Evolutionary conservation across 176 grass and related monocot species (phyloP), one percentile per base, ranked within the genome.

Genomic region (Rhynchospora tenuis): DNA sequence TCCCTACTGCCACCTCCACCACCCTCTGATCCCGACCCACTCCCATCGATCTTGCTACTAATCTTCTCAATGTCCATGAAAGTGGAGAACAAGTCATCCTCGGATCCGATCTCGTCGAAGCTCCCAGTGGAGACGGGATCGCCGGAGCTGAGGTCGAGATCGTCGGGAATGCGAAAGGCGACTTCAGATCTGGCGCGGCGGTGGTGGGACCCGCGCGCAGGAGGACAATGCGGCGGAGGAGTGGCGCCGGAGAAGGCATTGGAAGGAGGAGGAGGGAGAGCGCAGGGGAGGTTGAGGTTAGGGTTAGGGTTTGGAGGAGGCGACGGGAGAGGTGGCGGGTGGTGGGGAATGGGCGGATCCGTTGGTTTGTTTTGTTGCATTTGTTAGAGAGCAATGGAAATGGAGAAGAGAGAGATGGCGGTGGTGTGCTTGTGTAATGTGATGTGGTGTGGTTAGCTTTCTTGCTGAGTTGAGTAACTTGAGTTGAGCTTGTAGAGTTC

Each of bases 11-110:
- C 55, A 45, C 23, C 55, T n/a, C 23, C 12, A 54, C 82, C 80
- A 2, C 64, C 81, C 59, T 81, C 84, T 7, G 89, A 77, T 19
- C 80, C 77, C 51, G 89, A 90, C 61, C 86, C 85, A 29, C 81
- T 84, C 44, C 88, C 93, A 2, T 87, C 88, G 29, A 80, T 48
- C 81, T 79, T 86, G 52, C 86, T 86, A 52, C 87, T 90, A 61
- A 98, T 93, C 91, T 95, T 95, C 83, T 99, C 97, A 73, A 99
- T 90, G 89, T 95, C 93, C 97, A 99, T 99, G 86, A 95, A 99
- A 5, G 93, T 96, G 83, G 87, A 95, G 88, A 99, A 96, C 83
- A 99, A 88, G 85, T 99, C 97, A 59, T 99, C 97, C 78, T 99
- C 97, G 28, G 97, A 99, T 74, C 93, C 93, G 79, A 99, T 91